Percentiles rank a stretch among this genome's conserved stretches.
Evolutionary conservation across 2,329 filamentous ascomycete genomes (phyloP).

Genomic region (Ophiognomonia clavigignenti-juglandacearum): DNA sequence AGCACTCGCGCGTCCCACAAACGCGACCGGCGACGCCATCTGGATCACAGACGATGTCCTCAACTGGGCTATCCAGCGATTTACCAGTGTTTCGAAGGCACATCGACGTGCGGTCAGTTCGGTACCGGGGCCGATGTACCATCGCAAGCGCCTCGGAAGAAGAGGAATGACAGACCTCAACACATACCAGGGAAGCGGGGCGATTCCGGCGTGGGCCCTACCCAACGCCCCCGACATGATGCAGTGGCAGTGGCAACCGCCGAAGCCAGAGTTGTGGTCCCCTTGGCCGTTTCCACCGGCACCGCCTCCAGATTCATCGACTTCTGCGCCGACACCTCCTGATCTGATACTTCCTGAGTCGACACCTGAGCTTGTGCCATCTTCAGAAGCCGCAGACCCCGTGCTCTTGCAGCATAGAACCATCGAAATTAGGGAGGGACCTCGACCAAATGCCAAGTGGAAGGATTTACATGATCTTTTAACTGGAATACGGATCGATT

Average conservation of each 20-base stretch:
- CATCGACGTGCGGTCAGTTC: slow-evolving; percentile 30
- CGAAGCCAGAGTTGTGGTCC: slow-evolving; percentile 21
- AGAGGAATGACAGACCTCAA: slow-evolving; percentile 49
- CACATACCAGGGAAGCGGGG: slow-evolving; percentile 33
- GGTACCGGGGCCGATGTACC: slow-evolving; percentile 50
- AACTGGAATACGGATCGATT: slow-evolving; percentile 17
- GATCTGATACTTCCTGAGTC: not conserved
- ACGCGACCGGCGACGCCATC: slow-evolving; percentile 36
- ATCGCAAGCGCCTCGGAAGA: slow-evolving; percentile 46
- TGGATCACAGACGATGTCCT: slow-evolving; percentile 59
- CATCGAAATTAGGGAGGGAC: not conserved
- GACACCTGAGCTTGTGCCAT: not conserved
- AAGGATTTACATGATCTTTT: slow-evolving; percentile 20
- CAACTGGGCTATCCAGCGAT: slow-evolving; percentile 42
- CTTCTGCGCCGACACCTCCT: not conserved
- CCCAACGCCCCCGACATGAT: slow-evolving; percentile 38
- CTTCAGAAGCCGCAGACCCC: not conserved
- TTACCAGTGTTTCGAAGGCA: slow-evolving; percentile 29
- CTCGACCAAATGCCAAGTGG: not conserved
- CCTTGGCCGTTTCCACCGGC: slow-evolving; percentile 15
- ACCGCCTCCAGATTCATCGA: slow-evolving; percentile 12
- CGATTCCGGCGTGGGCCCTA: slow-evolving; percentile 42
- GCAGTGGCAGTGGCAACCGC: slow-evolving; percentile 49
- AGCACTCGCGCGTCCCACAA: slow-evolving; percentile 38
- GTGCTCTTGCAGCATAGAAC: not conserved